Evolutionary conservation across 2,329 filamentous ascomycete genomes (phyloP).

Genomic region (Mollisiaceae sp.): DNA sequence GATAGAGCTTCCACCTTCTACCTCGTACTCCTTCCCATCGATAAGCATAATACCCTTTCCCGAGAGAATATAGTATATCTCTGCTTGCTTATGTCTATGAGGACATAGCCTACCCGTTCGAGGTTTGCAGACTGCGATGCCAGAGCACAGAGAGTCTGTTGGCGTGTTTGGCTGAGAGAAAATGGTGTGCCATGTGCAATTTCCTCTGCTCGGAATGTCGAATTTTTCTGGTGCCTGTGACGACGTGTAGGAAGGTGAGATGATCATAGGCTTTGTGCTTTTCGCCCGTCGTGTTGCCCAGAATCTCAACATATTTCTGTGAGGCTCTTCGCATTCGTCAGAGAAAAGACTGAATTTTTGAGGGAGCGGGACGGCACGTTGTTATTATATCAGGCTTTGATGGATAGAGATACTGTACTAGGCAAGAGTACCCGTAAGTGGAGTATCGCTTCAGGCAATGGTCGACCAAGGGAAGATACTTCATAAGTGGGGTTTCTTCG

Average conservation of each 20-base stretch:
- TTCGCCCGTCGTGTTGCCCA: not conserved
- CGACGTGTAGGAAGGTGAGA: not conserved
- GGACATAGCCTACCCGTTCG: slow-evolving; percentile 43
- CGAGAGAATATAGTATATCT: slow-evolving; percentile 49
- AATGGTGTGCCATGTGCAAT: slow-evolving; percentile 47
- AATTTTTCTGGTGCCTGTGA: slow-evolving; percentile 14
- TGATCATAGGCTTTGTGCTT: not conserved
- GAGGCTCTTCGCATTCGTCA: not conserved
- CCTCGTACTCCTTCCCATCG: slow-evolving; percentile 43
- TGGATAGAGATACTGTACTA: not conserved
- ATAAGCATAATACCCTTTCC: slow-evolving; percentile 47
- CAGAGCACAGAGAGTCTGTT: slow-evolving; percentile 45
- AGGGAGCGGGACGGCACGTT: not conserved
- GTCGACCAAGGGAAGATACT: not conserved
- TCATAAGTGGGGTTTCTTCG: not conserved
- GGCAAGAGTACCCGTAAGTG: not conserved
- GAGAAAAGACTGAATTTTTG: not conserved
- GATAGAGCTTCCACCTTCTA: slow-evolving; percentile 44
- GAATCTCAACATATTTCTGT: not conserved
- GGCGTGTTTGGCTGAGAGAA: slow-evolving; percentile 44
- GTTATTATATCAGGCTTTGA: too few species aligned
- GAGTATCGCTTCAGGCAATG: not conserved
- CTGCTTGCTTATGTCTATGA: slow-evolving; percentile 49
- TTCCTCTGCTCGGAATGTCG: not conserved
- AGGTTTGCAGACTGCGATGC: slow-evolving; percentile 45